Conservation (phyloP, 371 early-diverging fungal genomes). For the Nosema muscidifuracis region DNA sequence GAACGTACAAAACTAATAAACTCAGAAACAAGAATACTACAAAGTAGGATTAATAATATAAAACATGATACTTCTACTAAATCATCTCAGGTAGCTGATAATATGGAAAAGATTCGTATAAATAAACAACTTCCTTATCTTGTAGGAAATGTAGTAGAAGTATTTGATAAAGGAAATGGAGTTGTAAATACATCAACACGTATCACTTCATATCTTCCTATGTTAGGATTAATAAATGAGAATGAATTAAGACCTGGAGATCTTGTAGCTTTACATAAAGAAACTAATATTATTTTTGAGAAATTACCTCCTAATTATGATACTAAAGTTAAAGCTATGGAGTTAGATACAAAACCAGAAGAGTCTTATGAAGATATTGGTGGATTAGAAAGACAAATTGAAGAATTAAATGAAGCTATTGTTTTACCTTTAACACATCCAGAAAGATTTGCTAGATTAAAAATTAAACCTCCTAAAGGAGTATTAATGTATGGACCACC, state of each 20-base stretch:
- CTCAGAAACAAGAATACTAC: slow-evolving; percentile 58
- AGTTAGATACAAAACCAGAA: slow-evolving; percentile 97
- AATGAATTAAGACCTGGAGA: slow-evolving; percentile 88
- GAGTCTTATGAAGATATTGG: slow-evolving; percentile 98
- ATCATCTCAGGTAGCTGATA: slow-evolving; percentile 89
- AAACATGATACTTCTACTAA: slow-evolving; percentile 60
- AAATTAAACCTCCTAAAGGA: slow-evolving; percentile 93
- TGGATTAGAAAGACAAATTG: slow-evolving; percentile 94
- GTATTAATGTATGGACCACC: slow-evolving; percentile 97
- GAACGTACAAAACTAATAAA: slow-evolving; percentile 56
- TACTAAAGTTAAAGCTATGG: slow-evolving; percentile 98
- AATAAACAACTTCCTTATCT: slow-evolving; percentile 96
- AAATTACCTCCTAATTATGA: slow-evolving; percentile 96
- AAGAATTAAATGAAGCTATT: slow-evolving; percentile 93
- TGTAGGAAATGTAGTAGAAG: slow-evolving; percentile 95
- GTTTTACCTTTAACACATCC: slow-evolving; percentile 93
- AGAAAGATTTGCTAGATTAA: slow-evolving; percentile 84
- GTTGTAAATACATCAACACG: slow-evolving; percentile 55
- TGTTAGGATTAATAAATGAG: slow-evolving; percentile 89
- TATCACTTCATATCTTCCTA: slow-evolving; percentile 70
- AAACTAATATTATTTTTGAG: slow-evolving; percentile 92
- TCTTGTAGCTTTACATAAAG: slow-evolving; percentile 98
- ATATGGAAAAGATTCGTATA: slow-evolving; percentile 93
- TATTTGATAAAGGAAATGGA: slow-evolving; percentile 61
- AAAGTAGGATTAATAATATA: slow-evolving; percentile 54